Evolutionary conservation across 345 rosid genomes (phyloP).

Genomic region (Microcos paniculata): DNA sequence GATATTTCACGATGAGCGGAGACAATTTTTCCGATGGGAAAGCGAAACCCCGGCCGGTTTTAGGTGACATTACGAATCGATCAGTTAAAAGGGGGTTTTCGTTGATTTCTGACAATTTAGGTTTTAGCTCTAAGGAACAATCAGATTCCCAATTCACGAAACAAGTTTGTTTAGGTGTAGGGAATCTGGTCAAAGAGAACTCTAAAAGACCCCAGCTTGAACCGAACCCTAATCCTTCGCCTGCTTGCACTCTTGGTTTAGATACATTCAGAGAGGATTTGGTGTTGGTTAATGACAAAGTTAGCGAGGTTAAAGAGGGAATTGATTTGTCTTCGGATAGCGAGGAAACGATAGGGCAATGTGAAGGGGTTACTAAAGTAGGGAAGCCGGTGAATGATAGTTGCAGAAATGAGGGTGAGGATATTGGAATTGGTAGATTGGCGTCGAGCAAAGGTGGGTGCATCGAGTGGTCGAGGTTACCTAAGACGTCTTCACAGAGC

Average conservation of each 20-base stretch:
- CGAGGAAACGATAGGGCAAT: slow-evolving; percentile 23
- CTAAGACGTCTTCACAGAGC: slow-evolving; percentile 29
- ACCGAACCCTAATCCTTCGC: slow-evolving; percentile 18
- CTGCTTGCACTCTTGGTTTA: not conserved
- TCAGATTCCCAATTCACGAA: slow-evolving; percentile 34
- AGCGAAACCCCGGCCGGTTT: slow-evolving; percentile 28
- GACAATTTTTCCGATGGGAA: slow-evolving; percentile 33
- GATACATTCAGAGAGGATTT: slow-evolving; percentile 11
- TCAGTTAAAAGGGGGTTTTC: slow-evolving; percentile 49
- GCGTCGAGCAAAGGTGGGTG: slow-evolving; percentile 32
- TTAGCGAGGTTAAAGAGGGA: slow-evolving; percentile 32
- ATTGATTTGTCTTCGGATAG: slow-evolving; percentile 23
- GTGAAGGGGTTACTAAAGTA: slow-evolving; percentile 22
- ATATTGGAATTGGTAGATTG: slow-evolving; percentile 29
- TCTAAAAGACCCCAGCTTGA: slow-evolving; percentile 20
- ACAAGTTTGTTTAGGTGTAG: slow-evolving; percentile 44
- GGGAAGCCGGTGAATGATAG: slow-evolving; percentile 33
- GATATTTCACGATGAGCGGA: slow-evolving; percentile 47
- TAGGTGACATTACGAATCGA: slow-evolving; percentile 57
- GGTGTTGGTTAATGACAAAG: slow-evolving; percentile 22
- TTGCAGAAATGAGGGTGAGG: slow-evolving; percentile 31
- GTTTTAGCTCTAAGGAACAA: slow-evolving; percentile 34
- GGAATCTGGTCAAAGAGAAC: slow-evolving; percentile 40
- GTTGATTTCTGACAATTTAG: slow-evolving; percentile 31
- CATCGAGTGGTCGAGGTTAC: slow-evolving; percentile 39